Conservation (phyloP, 2,329 filamentous ascomycete species). For the Bipolaris zeicola region DNA sequence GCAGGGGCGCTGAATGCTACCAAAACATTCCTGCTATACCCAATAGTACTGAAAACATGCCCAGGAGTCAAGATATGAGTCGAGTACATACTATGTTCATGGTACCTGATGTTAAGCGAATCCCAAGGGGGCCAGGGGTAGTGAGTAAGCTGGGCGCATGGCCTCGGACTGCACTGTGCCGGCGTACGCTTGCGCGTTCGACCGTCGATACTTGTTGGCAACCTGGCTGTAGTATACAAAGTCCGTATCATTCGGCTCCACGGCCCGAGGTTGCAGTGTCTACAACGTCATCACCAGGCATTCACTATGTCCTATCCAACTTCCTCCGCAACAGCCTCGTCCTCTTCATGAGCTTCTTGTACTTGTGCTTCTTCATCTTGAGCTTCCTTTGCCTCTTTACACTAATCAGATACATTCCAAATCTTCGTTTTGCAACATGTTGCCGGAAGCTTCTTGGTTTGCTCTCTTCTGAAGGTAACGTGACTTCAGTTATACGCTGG, state of each 20-base stretch:
- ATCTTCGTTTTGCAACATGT: constrained; percentile 36
- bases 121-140: not conserved
- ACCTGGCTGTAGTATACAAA: not conserved
- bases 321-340: constrained; percentile 88
- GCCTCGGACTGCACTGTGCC: not conserved
- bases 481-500: constrained; percentile 39
- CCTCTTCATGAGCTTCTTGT: constrained; percentile 97
- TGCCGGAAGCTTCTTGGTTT: constrained; percentile 33
- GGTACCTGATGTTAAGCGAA: constrained; percentile 29
- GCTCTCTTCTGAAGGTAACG: constrained; percentile 19
- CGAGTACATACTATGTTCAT: constrained; percentile 31
- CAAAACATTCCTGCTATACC: constrained; percentile 31
- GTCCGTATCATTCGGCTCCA: constrained; percentile 5
- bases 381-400: constrained; percentile 90
- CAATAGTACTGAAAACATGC: constrained; percentile 24
- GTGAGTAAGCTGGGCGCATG: constrained; percentile 1
- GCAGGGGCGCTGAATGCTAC: constrained; percentile 31
- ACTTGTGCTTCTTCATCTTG: constrained; percentile 99
- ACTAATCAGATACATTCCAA: constrained; percentile 78
- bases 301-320: constrained; percentile 59
- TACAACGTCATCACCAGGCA: constrained; percentile 20
- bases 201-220: not conserved
- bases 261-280: constrained; percentile 20
- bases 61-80: constrained; percentile 30
- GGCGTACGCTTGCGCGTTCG: constrained; percentile 2